phyloP scores from a whole-genome alignment of 1,284 basidiomycete species.

The Pseudomicrostroma phylloplanum region DNA sequence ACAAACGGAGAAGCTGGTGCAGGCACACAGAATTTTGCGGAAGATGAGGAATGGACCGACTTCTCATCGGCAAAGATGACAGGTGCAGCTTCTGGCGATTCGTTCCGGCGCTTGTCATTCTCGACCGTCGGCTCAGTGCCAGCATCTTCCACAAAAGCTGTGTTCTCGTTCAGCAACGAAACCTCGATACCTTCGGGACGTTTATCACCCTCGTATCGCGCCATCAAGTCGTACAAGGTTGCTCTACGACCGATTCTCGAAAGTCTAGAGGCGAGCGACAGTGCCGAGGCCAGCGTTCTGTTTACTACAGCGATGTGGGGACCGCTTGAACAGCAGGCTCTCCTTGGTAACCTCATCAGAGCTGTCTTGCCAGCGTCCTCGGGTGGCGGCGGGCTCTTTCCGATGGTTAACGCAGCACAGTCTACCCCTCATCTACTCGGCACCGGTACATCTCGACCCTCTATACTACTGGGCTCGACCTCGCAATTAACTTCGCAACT shows the following conservation, averaged over 20 bases:
- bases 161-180: conserved; percentile 13
- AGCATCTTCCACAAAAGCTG: conserved; percentile 21
- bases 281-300: background rate
- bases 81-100: conserved; percentile 21
- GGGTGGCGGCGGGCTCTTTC: conserved; percentile 3
- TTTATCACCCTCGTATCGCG: conserved; percentile 2
- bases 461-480: background rate
- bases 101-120: conserved; percentile 61
- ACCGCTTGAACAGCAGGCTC: conserved; percentile 7
- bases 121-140: conserved; percentile 21
- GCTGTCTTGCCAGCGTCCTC: background rate
- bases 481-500: background rate
- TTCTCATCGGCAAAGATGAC: conserved; percentile 15
- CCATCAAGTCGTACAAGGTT: conserved; percentile 10
- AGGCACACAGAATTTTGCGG: conserved; percentile 10
- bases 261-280: background rate
- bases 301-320: conserved; percentile 10
- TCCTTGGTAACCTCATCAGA: conserved; percentile 13
- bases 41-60: conserved; percentile 70
- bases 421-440: background rate
- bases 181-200: conserved; percentile 1
- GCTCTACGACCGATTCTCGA: conserved; percentile 3
- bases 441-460: background rate
- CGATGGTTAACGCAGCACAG: background rate
- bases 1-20: background rate